These are phyloP conservation scores for Trypanosoma rangeli DNA, from an alignment of 208 protist species.

Conservation along the genomic window DNA sequence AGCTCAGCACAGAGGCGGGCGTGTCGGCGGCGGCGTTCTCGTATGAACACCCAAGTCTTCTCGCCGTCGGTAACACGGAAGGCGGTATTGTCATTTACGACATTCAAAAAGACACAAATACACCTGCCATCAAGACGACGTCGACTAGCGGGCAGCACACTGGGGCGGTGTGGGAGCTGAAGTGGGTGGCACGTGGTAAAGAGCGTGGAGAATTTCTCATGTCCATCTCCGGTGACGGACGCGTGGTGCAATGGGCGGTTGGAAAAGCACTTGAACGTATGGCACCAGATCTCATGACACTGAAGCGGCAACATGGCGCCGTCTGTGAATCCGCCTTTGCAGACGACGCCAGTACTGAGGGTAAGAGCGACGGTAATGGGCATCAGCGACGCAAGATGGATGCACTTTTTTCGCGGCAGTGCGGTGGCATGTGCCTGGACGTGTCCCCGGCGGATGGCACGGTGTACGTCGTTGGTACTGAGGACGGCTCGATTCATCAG, in stretches of 20 bases:
- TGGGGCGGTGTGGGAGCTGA: conserved; percentile 93
- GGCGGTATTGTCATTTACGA: conserved; percentile 95
- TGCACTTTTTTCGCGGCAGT: conserved; percentile 91
- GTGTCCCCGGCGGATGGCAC: conserved; percentile 87
- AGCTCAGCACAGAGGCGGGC: conserved; percentile 68
- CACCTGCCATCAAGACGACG: conserved; percentile 66
- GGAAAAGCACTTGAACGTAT: conserved; percentile 92
- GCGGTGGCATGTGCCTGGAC: conserved; percentile 94
- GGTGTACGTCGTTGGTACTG: conserved; percentile 95
- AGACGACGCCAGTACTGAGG: conserved; percentile 29
- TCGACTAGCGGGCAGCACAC: conserved; percentile 88
- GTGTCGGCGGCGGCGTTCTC: conserved; percentile 94
- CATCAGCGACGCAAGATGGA: conserved; percentile 47
- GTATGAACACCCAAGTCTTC: conserved; percentile 85
- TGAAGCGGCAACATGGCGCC: conserved; percentile 86
- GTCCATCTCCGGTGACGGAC: conserved; percentile 95
- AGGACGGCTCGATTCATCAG: conserved; percentile 95
- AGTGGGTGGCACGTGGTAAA: conserved; percentile 90
- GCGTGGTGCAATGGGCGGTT: conserved; percentile 95
- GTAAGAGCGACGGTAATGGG: neutral
- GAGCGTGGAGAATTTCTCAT: conserved; percentile 93
- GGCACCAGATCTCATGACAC: conserved; percentile 90
- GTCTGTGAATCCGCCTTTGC: conserved; percentile 72
- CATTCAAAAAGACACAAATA: conserved; percentile 77
- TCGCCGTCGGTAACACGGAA: conserved; percentile 92